Evolutionary conservation across 345 rosid genomes (phyloP).

Genomic region (Eucalyptus sp.): DNA sequence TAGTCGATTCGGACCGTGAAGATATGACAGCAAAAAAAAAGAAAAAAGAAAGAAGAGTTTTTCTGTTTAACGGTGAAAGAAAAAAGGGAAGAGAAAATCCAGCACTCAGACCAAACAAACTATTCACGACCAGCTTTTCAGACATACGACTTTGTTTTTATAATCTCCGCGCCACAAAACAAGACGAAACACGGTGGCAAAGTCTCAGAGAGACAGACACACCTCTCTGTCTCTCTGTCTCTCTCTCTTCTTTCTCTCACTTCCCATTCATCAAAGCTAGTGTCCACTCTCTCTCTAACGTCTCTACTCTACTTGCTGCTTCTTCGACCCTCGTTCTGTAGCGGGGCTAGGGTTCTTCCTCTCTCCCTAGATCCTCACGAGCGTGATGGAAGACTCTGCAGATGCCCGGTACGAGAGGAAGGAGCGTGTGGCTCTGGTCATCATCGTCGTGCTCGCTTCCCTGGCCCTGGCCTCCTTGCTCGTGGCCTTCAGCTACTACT

Average conservation of each 20-base stretch:
- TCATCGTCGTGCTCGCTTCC: slow-evolving; percentile 74
- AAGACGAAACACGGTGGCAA: not conserved
- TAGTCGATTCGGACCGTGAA: not conserved
- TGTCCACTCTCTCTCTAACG: not conserved
- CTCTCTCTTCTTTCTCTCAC: not conserved
- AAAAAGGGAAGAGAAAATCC: not conserved
- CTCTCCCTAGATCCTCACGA: not conserved
- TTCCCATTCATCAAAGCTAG: not conserved
- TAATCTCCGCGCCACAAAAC: not conserved
- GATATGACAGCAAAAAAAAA: not conserved
- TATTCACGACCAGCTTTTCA: not conserved
- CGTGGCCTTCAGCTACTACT: slow-evolving; percentile 83
- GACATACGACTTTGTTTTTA: not conserved
- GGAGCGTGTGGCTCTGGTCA: slow-evolving; percentile 54
- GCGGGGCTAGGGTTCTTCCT: not conserved
- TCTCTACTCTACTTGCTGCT: not conserved
- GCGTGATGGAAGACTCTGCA: not conserved
- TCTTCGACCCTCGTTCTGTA: not conserved
- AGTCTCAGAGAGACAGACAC: not conserved
- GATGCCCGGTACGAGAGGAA: slow-evolving; percentile 34
- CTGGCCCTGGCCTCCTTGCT: slow-evolving; percentile 60
- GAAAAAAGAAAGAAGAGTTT: no score
- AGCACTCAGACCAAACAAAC: not conserved
- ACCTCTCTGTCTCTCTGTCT: not conserved
- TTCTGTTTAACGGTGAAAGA: not conserved